These are phyloP conservation scores for Pichia gijzeniarum DNA, from an alignment of 805 yeast species.

Conservation along the genomic window DNA sequence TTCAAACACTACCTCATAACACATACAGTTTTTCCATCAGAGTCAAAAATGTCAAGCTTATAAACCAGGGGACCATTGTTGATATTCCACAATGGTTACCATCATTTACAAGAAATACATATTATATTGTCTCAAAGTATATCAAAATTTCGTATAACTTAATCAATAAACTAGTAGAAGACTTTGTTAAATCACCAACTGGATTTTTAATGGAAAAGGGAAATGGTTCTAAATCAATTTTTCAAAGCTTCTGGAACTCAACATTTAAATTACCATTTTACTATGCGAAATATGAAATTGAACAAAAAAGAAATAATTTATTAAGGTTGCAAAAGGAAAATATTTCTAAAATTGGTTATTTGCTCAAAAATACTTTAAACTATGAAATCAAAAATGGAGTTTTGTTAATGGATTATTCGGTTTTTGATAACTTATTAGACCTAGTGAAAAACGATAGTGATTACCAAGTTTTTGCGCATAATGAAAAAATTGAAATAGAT, in stretches of 20 bases:
- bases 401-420: background rate
- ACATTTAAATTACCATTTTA: conserved; percentile 34
- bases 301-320: conserved; percentile 20
- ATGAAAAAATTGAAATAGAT: background rate
- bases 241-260: conserved; percentile 21
- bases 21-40: conserved; percentile 11
- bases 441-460: background rate
- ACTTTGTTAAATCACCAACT: conserved; percentile 22
- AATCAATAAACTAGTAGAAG: conserved; percentile 10
- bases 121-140: background rate
- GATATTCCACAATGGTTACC: conserved; percentile 20
- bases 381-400: conserved; percentile 9
- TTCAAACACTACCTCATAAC: conserved; percentile 36
- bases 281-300: conserved; percentile 27
- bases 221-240: conserved; percentile 14
- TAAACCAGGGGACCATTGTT: background rate
- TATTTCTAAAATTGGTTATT: conserved; percentile 32
- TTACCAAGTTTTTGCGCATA: background rate
- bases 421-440: conserved; percentile 7
- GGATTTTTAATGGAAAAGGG: conserved; percentile 20
- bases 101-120: background rate
- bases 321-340: conserved; percentile 23
- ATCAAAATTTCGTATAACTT: conserved; percentile 9
- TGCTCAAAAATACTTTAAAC: conserved; percentile 30
- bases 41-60: conserved; percentile 13